phyloP scores from a whole-genome alignment of 148 eudicot species.

The Simmondsia chinensis region DNA sequence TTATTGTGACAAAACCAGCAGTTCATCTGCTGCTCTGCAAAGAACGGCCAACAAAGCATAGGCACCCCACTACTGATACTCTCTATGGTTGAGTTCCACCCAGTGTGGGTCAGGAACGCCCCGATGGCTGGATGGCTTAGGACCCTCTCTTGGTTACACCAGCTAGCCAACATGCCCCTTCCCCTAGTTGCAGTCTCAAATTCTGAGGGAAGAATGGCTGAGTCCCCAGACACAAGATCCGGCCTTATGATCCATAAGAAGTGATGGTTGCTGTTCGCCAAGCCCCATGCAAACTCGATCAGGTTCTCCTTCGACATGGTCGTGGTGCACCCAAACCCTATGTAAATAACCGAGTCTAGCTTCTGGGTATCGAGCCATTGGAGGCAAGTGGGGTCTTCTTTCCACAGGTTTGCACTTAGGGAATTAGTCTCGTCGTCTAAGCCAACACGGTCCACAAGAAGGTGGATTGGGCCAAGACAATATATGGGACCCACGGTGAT shows the following conservation, averaged over 20 bases:
- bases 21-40: conserved; percentile 31
- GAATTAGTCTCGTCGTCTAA: conserved; percentile 1
- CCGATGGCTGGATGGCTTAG: conserved; percentile 21
- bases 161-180: conserved; percentile 21
- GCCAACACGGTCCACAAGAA: not conserved
- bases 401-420: conserved; percentile 23
- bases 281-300: conserved; percentile 30
- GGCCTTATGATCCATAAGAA: conserved; percentile 32
- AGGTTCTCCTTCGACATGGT: conserved; percentile 25
- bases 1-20: conserved; percentile 19
- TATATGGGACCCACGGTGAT: conserved; percentile 9
- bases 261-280: conserved; percentile 20
- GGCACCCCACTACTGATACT: conserved; percentile 23
- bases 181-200: conserved; percentile 15
- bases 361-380: conserved; percentile 23
- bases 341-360: conserved; percentile 20
- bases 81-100: conserved; percentile 34
- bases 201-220: conserved; percentile 17
- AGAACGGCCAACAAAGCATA: conserved; percentile 29
- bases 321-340: conserved; percentile 25
- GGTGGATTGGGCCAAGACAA: conserved; percentile 19
- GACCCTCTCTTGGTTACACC: conserved; percentile 34
- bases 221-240: conserved; percentile 15
- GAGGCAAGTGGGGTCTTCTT: conserved; percentile 16
- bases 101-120: conserved; percentile 34